A percentile compares a stretch with the other conserved stretches of the same genome.
Conservation (phyloP, 192 early-diverging fungal species). For the Rhizoclosmatium sp. region DNA sequence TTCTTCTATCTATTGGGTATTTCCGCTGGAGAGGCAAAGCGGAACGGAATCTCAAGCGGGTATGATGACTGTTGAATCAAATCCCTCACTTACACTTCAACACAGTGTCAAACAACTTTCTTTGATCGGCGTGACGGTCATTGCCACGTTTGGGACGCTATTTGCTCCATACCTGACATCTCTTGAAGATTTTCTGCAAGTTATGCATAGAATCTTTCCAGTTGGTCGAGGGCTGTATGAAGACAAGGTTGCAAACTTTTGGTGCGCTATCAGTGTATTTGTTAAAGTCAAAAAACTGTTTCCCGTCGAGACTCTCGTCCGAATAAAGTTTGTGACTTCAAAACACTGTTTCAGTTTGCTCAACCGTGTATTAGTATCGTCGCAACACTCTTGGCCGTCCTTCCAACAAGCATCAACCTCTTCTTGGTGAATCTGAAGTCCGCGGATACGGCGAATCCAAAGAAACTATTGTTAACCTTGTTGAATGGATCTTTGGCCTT, state of each 20-base stretch:
- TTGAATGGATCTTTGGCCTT: conserved; percentile 85
- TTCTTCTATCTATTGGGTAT: conserved; percentile 89
- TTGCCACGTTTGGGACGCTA: conserved; percentile 71
- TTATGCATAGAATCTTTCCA: conserved; percentile 87
- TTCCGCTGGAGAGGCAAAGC: conserved; percentile 40
- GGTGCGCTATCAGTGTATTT: conserved; percentile 90
- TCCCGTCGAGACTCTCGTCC: conserved; percentile 63
- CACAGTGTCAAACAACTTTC: conserved; percentile 63
- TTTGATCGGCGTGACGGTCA: conserved; percentile 76
- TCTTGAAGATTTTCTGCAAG: conserved; percentile 72
- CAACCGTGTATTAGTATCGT: conserved; percentile 55
- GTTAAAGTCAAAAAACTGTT: conserved; percentile 83
- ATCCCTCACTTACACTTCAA: neutral
- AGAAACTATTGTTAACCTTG: conserved; percentile 73
- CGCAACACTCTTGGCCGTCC: conserved; percentile 71
- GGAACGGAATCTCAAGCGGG: neutral
- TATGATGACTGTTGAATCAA: neutral
- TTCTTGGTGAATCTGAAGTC: conserved; percentile 42
- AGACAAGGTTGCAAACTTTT: conserved; percentile 98
- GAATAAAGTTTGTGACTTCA: conserved; percentile 63
- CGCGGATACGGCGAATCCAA: conserved; percentile 51
- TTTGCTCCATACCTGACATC: conserved; percentile 76
- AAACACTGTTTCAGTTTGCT: neutral
- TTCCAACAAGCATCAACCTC: conserved; percentile 78
- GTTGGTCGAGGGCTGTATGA: conserved; percentile 94